Evolutionary conservation across 768 basidiomycete species (phyloP).

Genomic region (Suillus variegatus): DNA sequence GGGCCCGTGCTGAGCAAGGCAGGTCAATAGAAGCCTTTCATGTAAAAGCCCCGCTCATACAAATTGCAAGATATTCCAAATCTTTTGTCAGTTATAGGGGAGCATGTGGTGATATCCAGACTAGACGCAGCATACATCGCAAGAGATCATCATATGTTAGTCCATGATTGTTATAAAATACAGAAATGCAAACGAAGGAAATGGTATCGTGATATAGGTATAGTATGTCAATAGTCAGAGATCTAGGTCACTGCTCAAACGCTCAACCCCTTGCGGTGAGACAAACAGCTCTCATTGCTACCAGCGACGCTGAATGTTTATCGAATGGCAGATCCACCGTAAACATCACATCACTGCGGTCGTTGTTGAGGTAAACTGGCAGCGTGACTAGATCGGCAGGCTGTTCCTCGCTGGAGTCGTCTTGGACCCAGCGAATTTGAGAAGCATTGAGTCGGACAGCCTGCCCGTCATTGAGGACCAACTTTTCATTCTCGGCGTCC

Average conservation of each 20-base stretch:
- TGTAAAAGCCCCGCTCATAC: too few species aligned
- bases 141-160: not conserved
- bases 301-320: slow-evolving; percentile 61
- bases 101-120: not conserved
- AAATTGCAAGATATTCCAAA: too few species aligned
- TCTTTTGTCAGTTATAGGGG: not conserved
- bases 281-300: slow-evolving; percentile 88
- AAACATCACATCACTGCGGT: slow-evolving; percentile 89
- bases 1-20: too few species aligned
- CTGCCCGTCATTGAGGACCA: slow-evolving; percentile 85
- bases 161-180: not conserved
- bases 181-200: not conserved
- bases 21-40: too few species aligned
- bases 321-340: slow-evolving; percentile 85
- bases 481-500: slow-evolving; percentile 50
- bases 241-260: slow-evolving; percentile 34
- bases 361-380: slow-evolving; percentile 90
- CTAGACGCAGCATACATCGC: not conserved
- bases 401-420: slow-evolving; percentile 25
- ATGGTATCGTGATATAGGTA: slow-evolving; percentile 19
- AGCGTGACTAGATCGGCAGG: slow-evolving; percentile 58
- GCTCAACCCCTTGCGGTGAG: slow-evolving; percentile 75
- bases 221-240: slow-evolving; percentile 9
- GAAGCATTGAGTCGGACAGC: slow-evolving; percentile 77
- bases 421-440: slow-evolving; percentile 86